Base-by-base conservation (phyloP, 2,329 filamentous ascomycete genomes). In the Sporothrix variecibatus region DNA sequence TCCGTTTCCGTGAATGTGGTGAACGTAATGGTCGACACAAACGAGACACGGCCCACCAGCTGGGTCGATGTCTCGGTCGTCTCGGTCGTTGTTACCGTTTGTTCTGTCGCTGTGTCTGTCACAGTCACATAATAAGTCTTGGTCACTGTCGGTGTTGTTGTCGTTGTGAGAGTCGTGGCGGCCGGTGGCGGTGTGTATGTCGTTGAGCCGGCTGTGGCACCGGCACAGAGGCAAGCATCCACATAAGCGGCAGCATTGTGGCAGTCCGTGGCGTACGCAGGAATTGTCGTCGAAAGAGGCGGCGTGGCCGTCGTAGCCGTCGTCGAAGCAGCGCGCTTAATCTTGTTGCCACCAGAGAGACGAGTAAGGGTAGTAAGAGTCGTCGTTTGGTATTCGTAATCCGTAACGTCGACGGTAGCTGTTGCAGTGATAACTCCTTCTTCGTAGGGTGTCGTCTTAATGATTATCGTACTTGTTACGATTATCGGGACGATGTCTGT, bases 21-120 rank as follows among this genome's bases (percentile, higher is more conserved):
- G 15, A 74, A 43, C 2, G 73, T 74, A 7, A 9, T 68, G 6
- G 69, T 72, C 28, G 73, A 62, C 51, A 62, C 73, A n/a, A 74
- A 68, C 40, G 60, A 60, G 3, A 72, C 62, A 12, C 17, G 8
- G 2, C 73, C 73, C 15, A 62, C 60, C 1, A 72, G 60, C 40
- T 72, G 51, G 2, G 69, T 74, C n/a, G 62, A 28, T n/a, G 51
- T 40, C 28, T 40, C 9, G 2, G 9, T 56, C 11, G 34, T 34
- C 46, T 51, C n/a, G 46, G 9, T 56, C 11, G 51, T 40, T 9
- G 62, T 51, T 11, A 56, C 60, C 1, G 26, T 64, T 15, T 20
- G 28, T 0, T 9, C 38, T 5, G 68, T 74, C 2, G 31, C 46
- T 2, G 53, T 56, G 20, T 65, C 17, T 1, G 67, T 71, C 15